phyloP scores from a whole-genome alignment of 768 basidiomycete species.

The Rickenella mellea region DNA sequence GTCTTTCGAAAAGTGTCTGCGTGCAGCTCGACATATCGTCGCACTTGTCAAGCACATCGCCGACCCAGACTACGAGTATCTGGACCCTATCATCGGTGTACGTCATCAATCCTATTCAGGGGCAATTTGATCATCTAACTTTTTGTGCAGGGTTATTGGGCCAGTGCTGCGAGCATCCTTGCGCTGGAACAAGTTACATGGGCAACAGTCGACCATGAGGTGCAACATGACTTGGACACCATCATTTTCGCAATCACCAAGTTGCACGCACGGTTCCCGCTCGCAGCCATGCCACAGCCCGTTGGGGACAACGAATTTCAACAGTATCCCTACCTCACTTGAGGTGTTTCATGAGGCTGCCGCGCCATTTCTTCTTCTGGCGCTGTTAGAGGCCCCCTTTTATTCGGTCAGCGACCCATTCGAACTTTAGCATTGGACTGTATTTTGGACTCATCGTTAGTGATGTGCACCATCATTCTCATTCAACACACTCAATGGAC shows the following conservation, averaged over 20 bases:
- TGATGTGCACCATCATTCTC: no score
- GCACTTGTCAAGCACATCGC: constrained; percentile 52
- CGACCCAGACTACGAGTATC: constrained; percentile 56
- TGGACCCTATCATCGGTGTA: constrained; percentile 76
- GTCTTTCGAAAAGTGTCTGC: constrained; percentile 58
- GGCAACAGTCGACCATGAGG: constrained; percentile 49
- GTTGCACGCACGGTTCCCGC: constrained; percentile 50
- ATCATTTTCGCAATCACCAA: constrained; percentile 56
- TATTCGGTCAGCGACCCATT: no score
- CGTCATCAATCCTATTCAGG: constrained; percentile 15
- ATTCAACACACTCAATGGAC: no score
- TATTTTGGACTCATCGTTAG: no score
- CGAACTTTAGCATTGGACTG: no score
- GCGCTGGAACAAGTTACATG: constrained; percentile 25
- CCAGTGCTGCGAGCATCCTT: constrained; percentile 54
- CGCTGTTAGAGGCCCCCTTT: no score
- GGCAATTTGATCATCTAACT: constrained; percentile 4
- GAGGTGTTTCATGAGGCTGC: no score
- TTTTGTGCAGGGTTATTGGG: constrained; percentile 56
- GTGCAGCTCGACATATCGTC: constrained; percentile 51
- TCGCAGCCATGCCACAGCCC: constrained; percentile 34
- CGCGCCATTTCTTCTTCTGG: no score
- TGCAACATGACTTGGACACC: constrained; percentile 44
- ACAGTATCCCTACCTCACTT: no score
- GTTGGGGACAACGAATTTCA: no score